Conservation (phyloP, 805 yeast species). For the Starmerella gropengiesseri region DNA sequence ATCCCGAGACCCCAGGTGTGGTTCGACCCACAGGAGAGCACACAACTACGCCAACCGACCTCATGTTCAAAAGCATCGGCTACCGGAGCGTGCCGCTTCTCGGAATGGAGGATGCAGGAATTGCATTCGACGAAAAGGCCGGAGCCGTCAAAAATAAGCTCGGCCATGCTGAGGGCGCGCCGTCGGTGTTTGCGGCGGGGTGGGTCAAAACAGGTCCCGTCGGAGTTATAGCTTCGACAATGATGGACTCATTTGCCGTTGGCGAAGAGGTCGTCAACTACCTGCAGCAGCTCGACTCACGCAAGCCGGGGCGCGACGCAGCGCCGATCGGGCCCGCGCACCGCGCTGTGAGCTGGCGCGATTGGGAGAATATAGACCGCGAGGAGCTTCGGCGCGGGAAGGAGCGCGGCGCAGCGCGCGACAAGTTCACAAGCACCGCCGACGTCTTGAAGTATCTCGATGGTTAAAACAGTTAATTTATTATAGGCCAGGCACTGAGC, state of each 20-base stretch:
- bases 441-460: slow-evolving; percentile 37
- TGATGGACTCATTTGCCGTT: slow-evolving; percentile 70
- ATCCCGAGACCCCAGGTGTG: slow-evolving; percentile 31
- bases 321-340: background rate
- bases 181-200: slow-evolving; percentile 59
- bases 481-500: too few species aligned
- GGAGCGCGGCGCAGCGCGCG: slow-evolving; percentile 41
- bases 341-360: slow-evolving; percentile 45
- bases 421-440: slow-evolving; percentile 40
- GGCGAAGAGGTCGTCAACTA: slow-evolving; percentile 48
- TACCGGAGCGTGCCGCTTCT: slow-evolving; percentile 56
- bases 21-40: slow-evolving; percentile 32
- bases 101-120: slow-evolving; percentile 44
- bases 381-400: slow-evolving; percentile 44
- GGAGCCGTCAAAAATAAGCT: slow-evolving; percentile 28
- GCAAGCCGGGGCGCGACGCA: slow-evolving; percentile 15
- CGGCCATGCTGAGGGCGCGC: slow-evolving; percentile 15
- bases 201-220: slow-evolving; percentile 83
- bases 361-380: slow-evolving; percentile 51
- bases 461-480: background rate
- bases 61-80: slow-evolving; percentile 74
- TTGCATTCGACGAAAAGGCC: slow-evolving; percentile 37
- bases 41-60: slow-evolving; percentile 38
- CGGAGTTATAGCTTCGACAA: slow-evolving; percentile 86
- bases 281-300: slow-evolving; percentile 27